These are phyloP conservation scores for Rhytidhysteron rufulum DNA, from an alignment of 2,329 filamentous ascomycete species.

Conservation along the genomic window DNA sequence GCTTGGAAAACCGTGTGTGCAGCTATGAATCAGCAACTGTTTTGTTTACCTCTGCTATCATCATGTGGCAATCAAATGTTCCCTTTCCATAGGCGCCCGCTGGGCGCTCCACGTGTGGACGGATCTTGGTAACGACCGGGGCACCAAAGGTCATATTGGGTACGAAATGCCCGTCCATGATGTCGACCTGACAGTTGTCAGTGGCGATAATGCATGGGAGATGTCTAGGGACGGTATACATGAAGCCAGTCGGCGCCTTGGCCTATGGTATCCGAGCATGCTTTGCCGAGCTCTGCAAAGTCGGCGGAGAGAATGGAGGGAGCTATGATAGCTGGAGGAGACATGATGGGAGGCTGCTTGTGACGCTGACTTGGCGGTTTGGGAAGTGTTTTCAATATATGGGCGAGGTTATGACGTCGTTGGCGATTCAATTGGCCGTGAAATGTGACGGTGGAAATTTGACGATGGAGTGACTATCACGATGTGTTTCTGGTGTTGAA, in stretches of 20 bases:
- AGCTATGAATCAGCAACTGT: not conserved
- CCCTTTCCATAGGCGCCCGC: conserved; percentile 68
- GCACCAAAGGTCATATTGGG: conserved; percentile 97
- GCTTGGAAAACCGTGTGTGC: conserved; percentile 3
- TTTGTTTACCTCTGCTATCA: conserved; percentile 82
- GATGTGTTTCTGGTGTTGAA: conserved; percentile 2
- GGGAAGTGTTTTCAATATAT: conserved; percentile 2
- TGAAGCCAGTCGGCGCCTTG: conserved; percentile 64
- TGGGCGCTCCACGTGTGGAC: conserved; percentile 76
- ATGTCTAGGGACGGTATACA: conserved; percentile 17
- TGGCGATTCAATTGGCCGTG: not conserved
- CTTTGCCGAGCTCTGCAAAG: conserved; percentile 82
- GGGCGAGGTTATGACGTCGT: conserved; percentile 1
- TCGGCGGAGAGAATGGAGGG: conserved; percentile 98
- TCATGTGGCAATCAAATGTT: conserved; percentile 99
- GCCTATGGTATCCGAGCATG: conserved; percentile 80
- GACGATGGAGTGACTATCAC: not conserved
- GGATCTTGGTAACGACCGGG: conserved; percentile 91
- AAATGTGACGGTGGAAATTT: conserved; percentile 1
- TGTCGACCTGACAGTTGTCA: conserved; percentile 91
- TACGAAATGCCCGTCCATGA: conserved; percentile 98
- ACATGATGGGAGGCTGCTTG: conserved; percentile 59
- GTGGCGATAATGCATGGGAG: conserved; percentile 12
- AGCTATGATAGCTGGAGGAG: conserved; percentile 88
- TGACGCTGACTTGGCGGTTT: conserved; percentile 9